Percentiles rank a stretch among this genome's conserved stretches.
These are phyloP conservation scores for Epichloe gansuensis DNA, from an alignment of 2,329 filamentous ascomycete species.

Conservation along the genomic window DNA sequence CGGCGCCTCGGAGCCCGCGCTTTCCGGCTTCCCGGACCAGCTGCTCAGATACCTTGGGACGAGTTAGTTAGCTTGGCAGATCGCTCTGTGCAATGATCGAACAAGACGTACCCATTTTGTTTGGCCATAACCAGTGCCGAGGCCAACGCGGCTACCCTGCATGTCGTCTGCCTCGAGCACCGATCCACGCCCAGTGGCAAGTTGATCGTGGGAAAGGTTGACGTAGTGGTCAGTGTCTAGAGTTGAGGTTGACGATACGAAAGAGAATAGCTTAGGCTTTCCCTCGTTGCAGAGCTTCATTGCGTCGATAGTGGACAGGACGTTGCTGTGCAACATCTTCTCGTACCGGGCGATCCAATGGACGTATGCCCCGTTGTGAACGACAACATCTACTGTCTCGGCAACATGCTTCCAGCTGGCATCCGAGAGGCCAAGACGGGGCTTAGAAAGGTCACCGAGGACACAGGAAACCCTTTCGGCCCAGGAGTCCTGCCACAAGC, in stretches of 20 bases:
- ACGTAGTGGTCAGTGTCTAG: constrained; percentile 78
- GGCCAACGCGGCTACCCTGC: constrained; percentile 59
- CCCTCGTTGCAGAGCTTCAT: constrained; percentile 65
- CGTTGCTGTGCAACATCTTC: constrained; percentile 61
- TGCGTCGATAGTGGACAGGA: constrained; percentile 66
- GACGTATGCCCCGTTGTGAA: constrained; percentile 73
- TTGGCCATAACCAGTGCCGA: constrained; percentile 84
- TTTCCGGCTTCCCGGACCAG: constrained; percentile 68
- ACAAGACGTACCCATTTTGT: constrained; percentile 57
- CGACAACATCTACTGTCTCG: constrained; percentile 56
- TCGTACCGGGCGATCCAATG: constrained; percentile 77
- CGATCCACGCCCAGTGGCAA: constrained; percentile 39
- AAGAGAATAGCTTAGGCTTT: constrained; percentile 64
- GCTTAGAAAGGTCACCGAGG: constrained; percentile 60
- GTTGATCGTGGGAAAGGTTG: constrained; percentile 46
- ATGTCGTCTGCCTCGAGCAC: constrained; percentile 71
- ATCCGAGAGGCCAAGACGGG: constrained; percentile 59
- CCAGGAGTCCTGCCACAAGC: constrained; percentile 55
- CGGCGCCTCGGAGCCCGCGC: constrained; percentile 61
- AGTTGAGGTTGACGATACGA: constrained; percentile 66
- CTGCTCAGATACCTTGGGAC: constrained; percentile 30
- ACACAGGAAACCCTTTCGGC: constrained; percentile 58
- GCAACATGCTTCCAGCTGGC: constrained; percentile 52
- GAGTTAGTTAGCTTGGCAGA: constrained; percentile 25
- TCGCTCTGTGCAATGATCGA: too few species aligned